Evolutionary conservation across 129 eudicot genomes (phyloP).

Genomic region (Helianthus tuberosus): DNA sequence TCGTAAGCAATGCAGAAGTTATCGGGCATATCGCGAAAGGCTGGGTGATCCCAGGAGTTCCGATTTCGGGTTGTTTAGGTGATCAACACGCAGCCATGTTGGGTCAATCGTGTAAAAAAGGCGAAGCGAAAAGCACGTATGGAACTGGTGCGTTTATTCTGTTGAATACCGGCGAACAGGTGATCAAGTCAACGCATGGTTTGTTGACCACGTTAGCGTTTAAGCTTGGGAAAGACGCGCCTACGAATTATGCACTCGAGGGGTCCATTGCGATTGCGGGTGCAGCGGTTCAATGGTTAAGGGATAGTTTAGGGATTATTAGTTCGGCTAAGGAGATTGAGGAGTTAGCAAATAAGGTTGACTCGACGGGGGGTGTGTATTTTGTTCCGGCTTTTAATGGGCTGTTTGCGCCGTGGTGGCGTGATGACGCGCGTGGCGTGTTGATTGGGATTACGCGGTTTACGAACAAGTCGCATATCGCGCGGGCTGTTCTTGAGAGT

Average conservation of each 20-base stretch:
- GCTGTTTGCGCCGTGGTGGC: slow-evolving; percentile 98
- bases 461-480: slow-evolving; percentile 88
- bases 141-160: slow-evolving; percentile 98
- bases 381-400: slow-evolving; percentile 98
- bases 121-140: slow-evolving; percentile 97
- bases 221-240: slow-evolving; percentile 86
- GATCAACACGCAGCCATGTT: slow-evolving; percentile 99
- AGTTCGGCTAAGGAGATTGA: slow-evolving; percentile 80
- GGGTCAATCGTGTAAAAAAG: slow-evolving; percentile 90
- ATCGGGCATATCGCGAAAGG: slow-evolving; percentile 72
- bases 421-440: slow-evolving; percentile 99
- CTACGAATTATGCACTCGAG: slow-evolving; percentile 81
- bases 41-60: slow-evolving; percentile 84
- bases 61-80: slow-evolving; percentile 94
- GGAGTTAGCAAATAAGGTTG: slow-evolving; percentile 78
- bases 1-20: slow-evolving; percentile 86
- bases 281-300: slow-evolving; percentile 97
- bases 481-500: slow-evolving; percentile 94
- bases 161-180: slow-evolving; percentile 80
- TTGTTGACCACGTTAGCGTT: slow-evolving; percentile 82
- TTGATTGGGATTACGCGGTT: slow-evolving; percentile 90
- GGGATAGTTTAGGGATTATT: slow-evolving; percentile 89
- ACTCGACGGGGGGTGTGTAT: slow-evolving; percentile 85
- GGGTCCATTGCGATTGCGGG: slow-evolving; percentile 98
- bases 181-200: slow-evolving; percentile 76